Conservation (phyloP, 116 monocot genomes). For the Iris pallida region DNA sequence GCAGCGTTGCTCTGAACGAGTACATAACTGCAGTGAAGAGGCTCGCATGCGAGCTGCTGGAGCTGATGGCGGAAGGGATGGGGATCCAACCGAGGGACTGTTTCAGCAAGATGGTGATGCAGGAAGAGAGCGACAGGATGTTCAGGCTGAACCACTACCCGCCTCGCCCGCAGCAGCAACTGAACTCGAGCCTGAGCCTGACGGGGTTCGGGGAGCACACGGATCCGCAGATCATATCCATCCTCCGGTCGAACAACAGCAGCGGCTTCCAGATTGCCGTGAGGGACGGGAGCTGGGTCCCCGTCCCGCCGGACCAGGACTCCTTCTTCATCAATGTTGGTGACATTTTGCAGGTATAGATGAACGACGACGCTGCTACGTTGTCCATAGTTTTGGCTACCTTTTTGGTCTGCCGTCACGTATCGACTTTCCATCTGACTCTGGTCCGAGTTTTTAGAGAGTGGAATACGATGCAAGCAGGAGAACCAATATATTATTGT, state of each 20-base stretch:
- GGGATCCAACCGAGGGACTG: constrained; percentile 28
- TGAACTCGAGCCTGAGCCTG: constrained; percentile 23
- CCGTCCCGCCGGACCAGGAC: constrained; percentile 55
- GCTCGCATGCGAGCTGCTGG: constrained; percentile 13
- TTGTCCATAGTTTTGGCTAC: no score
- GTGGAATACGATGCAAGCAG: no score
- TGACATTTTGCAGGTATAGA: constrained; percentile 80
- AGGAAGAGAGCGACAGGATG: constrained; percentile 42
- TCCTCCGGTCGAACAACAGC: constrained; percentile 65
- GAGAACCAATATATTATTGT: no score
- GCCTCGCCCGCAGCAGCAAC: constrained; percentile 43
- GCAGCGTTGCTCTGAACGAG: constrained; percentile 30
- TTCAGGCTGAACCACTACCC: constrained; percentile 89
- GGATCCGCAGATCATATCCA: constrained; percentile 76
- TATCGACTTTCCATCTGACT: no score
- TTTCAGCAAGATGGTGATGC: constrained; percentile 43
- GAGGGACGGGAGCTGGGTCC: constrained; percentile 64
- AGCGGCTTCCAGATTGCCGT: constrained; percentile 66
- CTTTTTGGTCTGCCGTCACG: no score
- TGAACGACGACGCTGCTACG: no score
- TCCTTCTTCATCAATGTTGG: constrained; percentile 87
- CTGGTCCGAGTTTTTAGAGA: no score
- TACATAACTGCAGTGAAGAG: constrained; percentile 13
- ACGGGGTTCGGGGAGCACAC: constrained; percentile 94
- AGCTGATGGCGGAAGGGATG: constrained; percentile 61